Base-by-base conservation (phyloP, 352 stramenopile species). In the Blastocystis sp. region DNA sequence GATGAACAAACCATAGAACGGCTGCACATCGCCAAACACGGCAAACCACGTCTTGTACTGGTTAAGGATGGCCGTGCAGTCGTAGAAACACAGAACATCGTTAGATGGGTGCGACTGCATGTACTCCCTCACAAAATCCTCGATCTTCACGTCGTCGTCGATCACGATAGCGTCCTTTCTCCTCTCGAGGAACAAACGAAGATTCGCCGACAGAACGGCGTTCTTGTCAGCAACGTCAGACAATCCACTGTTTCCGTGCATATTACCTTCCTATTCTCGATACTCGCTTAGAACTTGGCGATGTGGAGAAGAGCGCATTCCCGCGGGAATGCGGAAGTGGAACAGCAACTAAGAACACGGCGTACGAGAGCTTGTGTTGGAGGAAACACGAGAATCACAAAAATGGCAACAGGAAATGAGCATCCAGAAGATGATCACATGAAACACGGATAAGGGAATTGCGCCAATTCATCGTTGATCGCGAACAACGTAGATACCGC, bases 31-130 rank as follows among this genome's bases (percentile, higher is more conserved):
- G n/a, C 28, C 10, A 34, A 88, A 78, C 40, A 67, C 56, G 3
- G 79, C 23, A 41, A 67, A 78, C 78, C 78, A 88, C 23, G 64
- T 79, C 21, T 88, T 88, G 52, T 88, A 88, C 60, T 88, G 78
- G 62, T 67, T 60, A 28, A 88, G 43, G 56, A 79, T 28, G n/a
- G 5, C 43, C 14, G 78, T 69, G 34, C 41, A 64, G 78, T 79
- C 67, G 62, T 64, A 79, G 52, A 88, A 78, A 28, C 41, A 76
- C 21, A 67, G 19, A 2, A 28, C 45, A 11, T 86, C 41, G 23
- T 76, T 64, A 3, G 78, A 79, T 19, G 40, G 56, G 52, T 56
- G 43, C 10, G 19, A 14, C 61, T 76, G 59, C 21, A 88, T 17
- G 66, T 88, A 88, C 38, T 59, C 19, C 19, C 17, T 78, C 2